A percentile compares a stretch with the other conserved stretches of the same genome.
Conservation (phyloP, 139 green algal genomes). For the Closterium sp. region DNA sequence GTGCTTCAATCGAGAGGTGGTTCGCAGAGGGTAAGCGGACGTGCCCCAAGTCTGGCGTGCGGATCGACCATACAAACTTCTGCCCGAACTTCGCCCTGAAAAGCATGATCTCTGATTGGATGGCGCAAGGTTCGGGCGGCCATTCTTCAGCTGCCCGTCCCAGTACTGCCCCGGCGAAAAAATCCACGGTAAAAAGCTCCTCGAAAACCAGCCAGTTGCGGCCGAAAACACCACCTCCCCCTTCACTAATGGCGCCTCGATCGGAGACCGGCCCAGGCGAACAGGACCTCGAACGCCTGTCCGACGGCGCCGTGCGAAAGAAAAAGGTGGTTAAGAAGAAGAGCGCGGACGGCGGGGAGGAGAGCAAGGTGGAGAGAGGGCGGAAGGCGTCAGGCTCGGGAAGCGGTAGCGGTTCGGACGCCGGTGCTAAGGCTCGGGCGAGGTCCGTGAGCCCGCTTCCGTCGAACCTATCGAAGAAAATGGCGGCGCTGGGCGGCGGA, state of each 20-base stretch:
- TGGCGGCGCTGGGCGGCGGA: not conserved
- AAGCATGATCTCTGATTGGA: conserved; percentile 25
- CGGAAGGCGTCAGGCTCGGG: not conserved
- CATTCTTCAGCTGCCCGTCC: not conserved
- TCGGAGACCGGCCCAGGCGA: not conserved
- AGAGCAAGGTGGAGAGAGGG: not conserved
- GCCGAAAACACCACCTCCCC: not conserved
- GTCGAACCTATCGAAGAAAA: not conserved
- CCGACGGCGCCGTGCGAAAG: not conserved
- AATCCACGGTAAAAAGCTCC: not conserved
- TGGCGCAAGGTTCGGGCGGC: not conserved
- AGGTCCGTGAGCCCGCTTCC: not conserved
- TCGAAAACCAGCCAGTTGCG: not conserved
- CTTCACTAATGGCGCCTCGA: not conserved
- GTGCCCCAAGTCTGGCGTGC: conserved; percentile 22
- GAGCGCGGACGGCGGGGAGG: not conserved
- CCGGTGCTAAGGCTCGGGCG: not conserved
- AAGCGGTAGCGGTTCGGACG: not conserved
- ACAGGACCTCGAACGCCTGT: not conserved
- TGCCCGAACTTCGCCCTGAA: conserved; percentile 29
- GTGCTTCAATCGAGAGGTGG: conserved; percentile 42
- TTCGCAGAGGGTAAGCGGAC: conserved; percentile 30
- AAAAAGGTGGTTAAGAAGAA: not conserved
- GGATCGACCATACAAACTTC: conserved; percentile 28
- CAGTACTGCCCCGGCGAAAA: not conserved